phyloP scores from a whole-genome alignment of 1,284 basidiomycete genomes.

The Melampsora americana region DNA sequence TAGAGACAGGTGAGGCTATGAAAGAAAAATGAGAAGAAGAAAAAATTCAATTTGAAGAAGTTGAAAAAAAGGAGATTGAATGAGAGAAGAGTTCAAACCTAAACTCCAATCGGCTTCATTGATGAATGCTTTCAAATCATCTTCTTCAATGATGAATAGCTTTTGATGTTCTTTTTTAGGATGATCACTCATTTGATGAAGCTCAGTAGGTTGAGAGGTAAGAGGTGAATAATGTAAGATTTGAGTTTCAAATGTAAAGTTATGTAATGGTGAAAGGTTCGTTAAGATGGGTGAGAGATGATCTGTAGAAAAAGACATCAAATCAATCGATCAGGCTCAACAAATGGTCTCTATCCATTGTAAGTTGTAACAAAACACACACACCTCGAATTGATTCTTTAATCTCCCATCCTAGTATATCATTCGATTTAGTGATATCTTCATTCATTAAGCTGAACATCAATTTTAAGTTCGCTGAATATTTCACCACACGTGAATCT shows the following conservation, averaged over 20 bases:
- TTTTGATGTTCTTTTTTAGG: neutral
- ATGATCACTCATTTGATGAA: neutral
- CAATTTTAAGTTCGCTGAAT: conserved; percentile 72
- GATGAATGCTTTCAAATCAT: conserved; percentile 82
- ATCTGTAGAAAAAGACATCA: conserved; percentile 56
- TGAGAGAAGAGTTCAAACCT: conserved; percentile 60
- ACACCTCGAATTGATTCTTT: conserved; percentile 64
- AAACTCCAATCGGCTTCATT: conserved; percentile 95
- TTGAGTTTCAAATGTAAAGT: conserved; percentile 89
- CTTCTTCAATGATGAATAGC: conserved; percentile 63
- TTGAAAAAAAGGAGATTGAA: neutral
- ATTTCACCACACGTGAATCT: conserved; percentile 62
- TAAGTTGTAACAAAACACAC: conserved; percentile 51
- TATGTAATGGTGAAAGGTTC: conserved; percentile 68
- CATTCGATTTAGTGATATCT: conserved; percentile 67
- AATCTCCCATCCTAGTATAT: conserved; percentile 70
- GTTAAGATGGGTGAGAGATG: conserved; percentile 67
- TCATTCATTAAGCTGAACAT: conserved; percentile 83
- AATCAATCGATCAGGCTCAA: conserved; percentile 17
- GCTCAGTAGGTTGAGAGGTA: conserved; percentile 67
- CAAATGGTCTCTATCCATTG: neutral
- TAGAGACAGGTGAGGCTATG: conserved; percentile 73
- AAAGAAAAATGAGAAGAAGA: too few relatives aligned
- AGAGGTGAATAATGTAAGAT: conserved; percentile 86
- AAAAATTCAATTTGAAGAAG: conserved; percentile 1